Percentiles rank a stretch among this genome's conserved stretches.
Evolutionary conservation across 2,329 filamentous ascomycete genomes (phyloP).

Genomic region (Phaeosphaeriaceae sp.): DNA sequence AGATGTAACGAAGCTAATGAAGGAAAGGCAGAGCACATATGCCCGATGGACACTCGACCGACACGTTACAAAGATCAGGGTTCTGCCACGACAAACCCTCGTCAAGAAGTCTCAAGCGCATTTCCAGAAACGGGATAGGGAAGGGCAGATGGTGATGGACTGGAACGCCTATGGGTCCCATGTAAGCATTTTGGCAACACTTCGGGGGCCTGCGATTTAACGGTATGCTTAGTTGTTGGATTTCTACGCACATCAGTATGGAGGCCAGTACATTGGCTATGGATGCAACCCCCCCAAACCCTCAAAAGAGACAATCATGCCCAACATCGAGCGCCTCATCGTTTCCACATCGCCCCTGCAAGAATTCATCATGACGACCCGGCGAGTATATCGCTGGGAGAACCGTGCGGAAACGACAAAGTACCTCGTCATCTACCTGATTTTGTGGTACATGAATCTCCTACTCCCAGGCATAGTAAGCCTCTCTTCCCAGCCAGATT

Average conservation of each 20-base stretch:
- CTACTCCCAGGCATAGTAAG: conserved; percentile 36
- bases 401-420: conserved; percentile 35
- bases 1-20: conserved; percentile 27
- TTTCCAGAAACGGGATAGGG: conserved; percentile 29
- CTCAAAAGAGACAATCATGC: conserved; percentile 42
- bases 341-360: conserved; percentile 48
- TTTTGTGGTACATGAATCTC: conserved; percentile 35
- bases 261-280: conserved; percentile 48
- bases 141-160: conserved; percentile 25
- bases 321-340: conserved; percentile 46
- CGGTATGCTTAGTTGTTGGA: conserved; percentile 33
- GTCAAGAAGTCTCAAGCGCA: conserved; percentile 23
- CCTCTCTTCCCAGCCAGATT: too few relatives aligned
- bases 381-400: conserved; percentile 49
- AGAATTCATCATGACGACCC: conserved; percentile 41
- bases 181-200: conserved; percentile 27
- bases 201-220: not conserved
- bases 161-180: conserved; percentile 39
- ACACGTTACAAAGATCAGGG: conserved; percentile 44
- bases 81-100: conserved; percentile 29
- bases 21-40: conserved; percentile 39
- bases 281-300: conserved; percentile 36
- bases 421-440: conserved; percentile 34
- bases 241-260: conserved; percentile 40
- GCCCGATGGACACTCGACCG: conserved; percentile 47